Conservation (phyloP, 176 grass and related monocot species). For the Carex kokanica region DNA sequence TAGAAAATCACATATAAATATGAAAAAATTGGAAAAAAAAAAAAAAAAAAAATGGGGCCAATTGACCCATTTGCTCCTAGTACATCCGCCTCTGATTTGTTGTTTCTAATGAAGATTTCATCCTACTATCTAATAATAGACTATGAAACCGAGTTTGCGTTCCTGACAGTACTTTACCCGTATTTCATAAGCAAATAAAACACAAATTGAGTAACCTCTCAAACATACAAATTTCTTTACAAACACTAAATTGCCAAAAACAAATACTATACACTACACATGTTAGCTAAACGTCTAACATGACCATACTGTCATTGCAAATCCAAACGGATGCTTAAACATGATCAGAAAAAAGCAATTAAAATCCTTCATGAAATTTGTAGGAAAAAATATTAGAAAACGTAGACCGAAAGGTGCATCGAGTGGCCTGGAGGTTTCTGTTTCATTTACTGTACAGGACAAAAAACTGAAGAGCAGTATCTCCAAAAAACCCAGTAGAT, state of each 20-base stretch:
- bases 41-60: too few species aligned
- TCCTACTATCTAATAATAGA: background rate
- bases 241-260: constrained; percentile 17
- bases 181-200: constrained; percentile 13
- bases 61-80: too few species aligned
- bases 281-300: constrained; percentile 33
- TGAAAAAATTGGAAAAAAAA: too few species aligned
- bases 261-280: constrained; percentile 24
- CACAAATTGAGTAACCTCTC: constrained; percentile 19
- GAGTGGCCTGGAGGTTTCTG: constrained; percentile 25
- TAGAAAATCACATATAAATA: too few species aligned
- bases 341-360: constrained; percentile 21
- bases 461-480: constrained; percentile 36
- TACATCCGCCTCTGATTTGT: too few species aligned
- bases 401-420: background rate
- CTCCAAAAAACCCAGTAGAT: constrained; percentile 29
- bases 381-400: background rate
- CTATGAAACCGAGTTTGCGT: background rate
- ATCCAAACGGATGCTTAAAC: constrained; percentile 13
- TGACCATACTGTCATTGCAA: constrained; percentile 14
- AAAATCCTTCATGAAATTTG: background rate
- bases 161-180: background rate
- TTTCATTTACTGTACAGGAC: constrained; percentile 58
- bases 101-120: background rate
- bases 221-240: constrained; percentile 24